phyloP scores from a whole-genome alignment of 306 rosid species.

The Nissolia schottii region DNA sequence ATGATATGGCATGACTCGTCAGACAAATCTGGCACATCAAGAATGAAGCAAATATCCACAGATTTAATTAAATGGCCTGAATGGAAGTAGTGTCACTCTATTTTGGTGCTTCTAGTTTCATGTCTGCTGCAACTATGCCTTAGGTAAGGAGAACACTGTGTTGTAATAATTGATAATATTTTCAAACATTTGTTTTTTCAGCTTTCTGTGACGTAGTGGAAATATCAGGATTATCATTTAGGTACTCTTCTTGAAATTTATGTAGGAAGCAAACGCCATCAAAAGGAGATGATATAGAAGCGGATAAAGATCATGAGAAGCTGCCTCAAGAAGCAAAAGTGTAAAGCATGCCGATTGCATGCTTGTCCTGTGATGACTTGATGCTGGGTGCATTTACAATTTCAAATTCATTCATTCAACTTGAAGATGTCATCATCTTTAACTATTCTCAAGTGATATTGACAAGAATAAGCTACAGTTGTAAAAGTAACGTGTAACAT shows the following conservation, averaged over 20 bases:
- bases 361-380: conserved; percentile 18
- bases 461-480: neutral
- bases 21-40: conserved; percentile 45
- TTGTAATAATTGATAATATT: neutral
- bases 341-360: conserved; percentile 6
- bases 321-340: conserved; percentile 2
- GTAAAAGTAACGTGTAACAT: neutral
- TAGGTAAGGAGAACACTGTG: conserved; percentile 27
- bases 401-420: conserved; percentile 17
- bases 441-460: neutral
- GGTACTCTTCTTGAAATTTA: no score
- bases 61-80: conserved; percentile 73
- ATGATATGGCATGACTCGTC: conserved; percentile 80
- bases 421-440: conserved; percentile 11
- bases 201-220: neutral
- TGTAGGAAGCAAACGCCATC: conserved; percentile 5
- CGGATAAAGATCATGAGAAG: conserved; percentile 11
- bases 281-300: neutral
- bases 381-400: conserved; percentile 2
- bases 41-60: conserved; percentile 48
- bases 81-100: conserved; percentile 49
- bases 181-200: neutral
- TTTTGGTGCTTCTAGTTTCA: conserved; percentile 17
- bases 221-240: conserved; percentile 3
- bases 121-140: neutral